Evolutionary conservation across 2,329 filamentous ascomycete species (phyloP).

Genomic region (Xylogone sp.): DNA sequence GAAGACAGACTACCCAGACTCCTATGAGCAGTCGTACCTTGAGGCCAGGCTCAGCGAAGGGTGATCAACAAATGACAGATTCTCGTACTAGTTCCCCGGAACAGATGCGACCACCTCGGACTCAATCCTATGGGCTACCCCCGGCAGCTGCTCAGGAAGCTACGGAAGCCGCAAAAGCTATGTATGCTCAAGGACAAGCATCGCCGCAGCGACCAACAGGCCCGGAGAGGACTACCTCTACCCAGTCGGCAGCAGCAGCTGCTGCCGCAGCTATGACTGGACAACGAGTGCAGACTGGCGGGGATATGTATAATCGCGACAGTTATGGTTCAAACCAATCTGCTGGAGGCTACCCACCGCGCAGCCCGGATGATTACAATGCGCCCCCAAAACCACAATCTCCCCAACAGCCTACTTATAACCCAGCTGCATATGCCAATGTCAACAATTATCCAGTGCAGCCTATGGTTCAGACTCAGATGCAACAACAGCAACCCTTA

Average conservation of each 20-base stretch:
- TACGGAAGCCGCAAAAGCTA: slow-evolving; percentile 60
- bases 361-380: slow-evolving; percentile 12
- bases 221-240: slow-evolving; percentile 48
- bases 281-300: slow-evolving; percentile 12
- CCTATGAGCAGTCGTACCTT: slow-evolving; percentile 21
- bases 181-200: slow-evolving; percentile 49
- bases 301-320: neutral
- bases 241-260: slow-evolving; percentile 51
- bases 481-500: slow-evolving; percentile 26
- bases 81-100: slow-evolving; percentile 23
- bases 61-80: slow-evolving; percentile 8
- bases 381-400: slow-evolving; percentile 31
- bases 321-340: neutral
- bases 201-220: slow-evolving; percentile 44
- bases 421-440: slow-evolving; percentile 72
- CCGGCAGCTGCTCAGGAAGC: slow-evolving; percentile 46
- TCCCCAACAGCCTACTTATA: slow-evolving; percentile 63
- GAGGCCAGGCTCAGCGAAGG: slow-evolving; percentile 20
- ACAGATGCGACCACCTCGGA: slow-evolving; percentile 21
- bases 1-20: slow-evolving; percentile 42
- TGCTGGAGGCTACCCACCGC: neutral
- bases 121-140: slow-evolving; percentile 32
- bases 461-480: slow-evolving; percentile 35
- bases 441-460: slow-evolving; percentile 49
- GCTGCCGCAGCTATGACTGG: slow-evolving; percentile 58